Base-by-base conservation (phyloP, 1,139 yeast genomes). In the Hanseniaspora sp. region DNA sequence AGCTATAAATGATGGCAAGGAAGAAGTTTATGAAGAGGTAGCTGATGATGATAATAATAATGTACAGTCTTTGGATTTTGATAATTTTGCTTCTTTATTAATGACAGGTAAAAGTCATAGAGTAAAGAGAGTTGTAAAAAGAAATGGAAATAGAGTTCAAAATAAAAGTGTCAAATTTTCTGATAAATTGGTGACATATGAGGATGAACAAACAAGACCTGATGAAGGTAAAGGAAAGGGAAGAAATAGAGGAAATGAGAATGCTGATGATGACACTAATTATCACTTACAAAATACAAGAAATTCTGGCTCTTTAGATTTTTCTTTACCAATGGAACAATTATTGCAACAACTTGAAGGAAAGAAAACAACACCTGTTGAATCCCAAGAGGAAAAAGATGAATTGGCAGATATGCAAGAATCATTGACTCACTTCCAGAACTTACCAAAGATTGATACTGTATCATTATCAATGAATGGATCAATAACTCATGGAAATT, bases 261-360 rank as follows among this genome's bases (percentile, higher is more conserved):
- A 29, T 7, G 6, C 29, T n/a, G 23, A 23, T 23, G 23, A 23
- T 23, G 23, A 23, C 23, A 23, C 4, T 23, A 23, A 23, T 23
- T 4, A 23, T 23, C 23, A 23, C 2, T 23, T 23, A 4, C 23
- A n/a, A 34, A 9, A 34, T 12, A 2, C 46, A 43, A 11, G 52
- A 48, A 57, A 46, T 8, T 41, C 54, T 1, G 64, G 61, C 4
- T 66, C 66, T 1, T 58, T 82, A 33, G 92, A 83, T 63, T 72
- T 76, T 54, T 74, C 84, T 1, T 68, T 84, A 34, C 87, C 90
- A 1, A 83, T 84, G 92, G 86, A 82, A 61, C 86, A 83, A 63
- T 66, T 83, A 42, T 62, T 84, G 51, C 71, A 71, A 54, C 72
- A 71, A 55, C 66, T 82, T 61, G 70, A 70, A 58, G 67, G 58